Conservation (phyloP, 495 filamentous ascomycete species). For the Podospora appendiculata region DNA sequence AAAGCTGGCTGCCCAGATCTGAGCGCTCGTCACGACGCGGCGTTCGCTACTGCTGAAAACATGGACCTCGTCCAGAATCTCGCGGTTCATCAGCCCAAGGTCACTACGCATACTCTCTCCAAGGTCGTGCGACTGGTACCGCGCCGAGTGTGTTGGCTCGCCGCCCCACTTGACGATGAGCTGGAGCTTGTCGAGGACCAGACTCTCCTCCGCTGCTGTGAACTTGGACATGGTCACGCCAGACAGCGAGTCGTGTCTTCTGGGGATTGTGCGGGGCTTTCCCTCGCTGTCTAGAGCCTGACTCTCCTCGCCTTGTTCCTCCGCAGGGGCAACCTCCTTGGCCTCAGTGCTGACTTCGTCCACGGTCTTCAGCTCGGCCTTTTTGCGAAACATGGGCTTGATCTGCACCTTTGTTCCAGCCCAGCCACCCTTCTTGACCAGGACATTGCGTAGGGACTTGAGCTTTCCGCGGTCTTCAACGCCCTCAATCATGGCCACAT, state of each 20-base stretch:
- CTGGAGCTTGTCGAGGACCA: slow-evolving; percentile 90
- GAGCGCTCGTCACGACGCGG: slow-evolving; percentile 87
- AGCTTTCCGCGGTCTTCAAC: slow-evolving; percentile 85
- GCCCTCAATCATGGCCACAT: slow-evolving; percentile 63
- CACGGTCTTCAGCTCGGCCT: slow-evolving; percentile 10
- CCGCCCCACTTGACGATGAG: slow-evolving; percentile 99
- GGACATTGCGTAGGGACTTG: slow-evolving; percentile 68
- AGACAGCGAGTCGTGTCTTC: slow-evolving; percentile 72
- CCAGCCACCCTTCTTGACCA: slow-evolving; percentile 88
- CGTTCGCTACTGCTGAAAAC: slow-evolving; percentile 93
- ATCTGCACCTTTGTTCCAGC: slow-evolving; percentile 97
- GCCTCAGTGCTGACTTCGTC: neutral
- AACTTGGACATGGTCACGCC: slow-evolving; percentile 83
- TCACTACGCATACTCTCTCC: slow-evolving; percentile 95
- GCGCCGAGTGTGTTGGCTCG: slow-evolving; percentile 92
- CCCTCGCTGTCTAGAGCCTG: slow-evolving; percentile 3
- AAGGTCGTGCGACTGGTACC: slow-evolving; percentile 91
- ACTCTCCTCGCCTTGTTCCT: slow-evolving; percentile 7
- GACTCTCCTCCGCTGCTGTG: slow-evolving; percentile 79
- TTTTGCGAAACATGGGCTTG: slow-evolving; percentile 83
- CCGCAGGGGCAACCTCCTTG: slow-evolving; percentile 3
- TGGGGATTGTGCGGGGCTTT: slow-evolving; percentile 33
- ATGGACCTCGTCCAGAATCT: slow-evolving; percentile 80
- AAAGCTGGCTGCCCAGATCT: slow-evolving; percentile 93
- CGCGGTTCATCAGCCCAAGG: slow-evolving; percentile 84